Evolutionary conservation across 345 rosid species (phyloP).

Genomic region (Syzygium jambos): DNA sequence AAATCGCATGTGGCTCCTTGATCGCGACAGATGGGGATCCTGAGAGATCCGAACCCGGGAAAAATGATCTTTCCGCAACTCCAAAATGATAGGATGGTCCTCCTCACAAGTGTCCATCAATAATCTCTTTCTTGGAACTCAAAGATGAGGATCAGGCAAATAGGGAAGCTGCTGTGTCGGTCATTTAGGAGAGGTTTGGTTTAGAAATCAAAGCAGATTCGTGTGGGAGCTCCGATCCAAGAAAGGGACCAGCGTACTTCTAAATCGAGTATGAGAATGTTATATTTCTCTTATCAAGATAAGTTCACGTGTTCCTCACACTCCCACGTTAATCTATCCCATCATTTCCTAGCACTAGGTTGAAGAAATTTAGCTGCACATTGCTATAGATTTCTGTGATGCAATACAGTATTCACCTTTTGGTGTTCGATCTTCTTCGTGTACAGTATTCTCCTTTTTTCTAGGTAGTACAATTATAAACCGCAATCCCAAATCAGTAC

Average conservation of each 20-base stretch:
- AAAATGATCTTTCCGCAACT: background rate
- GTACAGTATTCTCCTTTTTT: background rate
- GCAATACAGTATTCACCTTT: too few species aligned
- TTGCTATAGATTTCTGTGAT: background rate
- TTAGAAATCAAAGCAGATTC: background rate
- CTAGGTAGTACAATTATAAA: background rate
- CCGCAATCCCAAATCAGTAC: background rate
- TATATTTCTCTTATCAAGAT: background rate
- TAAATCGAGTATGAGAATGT: background rate
- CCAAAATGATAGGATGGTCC: background rate
- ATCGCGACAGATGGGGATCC: background rate
- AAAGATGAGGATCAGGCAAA: background rate
- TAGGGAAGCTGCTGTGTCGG: background rate
- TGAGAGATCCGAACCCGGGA: background rate
- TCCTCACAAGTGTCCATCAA: background rate
- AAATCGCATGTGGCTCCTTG: background rate
- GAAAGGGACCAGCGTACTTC: constrained; percentile 2
- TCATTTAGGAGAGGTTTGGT: background rate
- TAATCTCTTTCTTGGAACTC: background rate
- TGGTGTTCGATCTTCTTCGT: too few species aligned
- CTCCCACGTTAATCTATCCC: background rate
- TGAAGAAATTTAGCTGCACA: background rate
- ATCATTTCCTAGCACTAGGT: background rate
- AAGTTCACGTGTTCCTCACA: constrained; percentile 2
- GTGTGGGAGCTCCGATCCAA: background rate